Evolutionary conservation across 371 early-diverging fungal genomes (phyloP), one percentile per base, ranked within the genome.

Genomic region (Apophysomyces trapeziformis): DNA sequence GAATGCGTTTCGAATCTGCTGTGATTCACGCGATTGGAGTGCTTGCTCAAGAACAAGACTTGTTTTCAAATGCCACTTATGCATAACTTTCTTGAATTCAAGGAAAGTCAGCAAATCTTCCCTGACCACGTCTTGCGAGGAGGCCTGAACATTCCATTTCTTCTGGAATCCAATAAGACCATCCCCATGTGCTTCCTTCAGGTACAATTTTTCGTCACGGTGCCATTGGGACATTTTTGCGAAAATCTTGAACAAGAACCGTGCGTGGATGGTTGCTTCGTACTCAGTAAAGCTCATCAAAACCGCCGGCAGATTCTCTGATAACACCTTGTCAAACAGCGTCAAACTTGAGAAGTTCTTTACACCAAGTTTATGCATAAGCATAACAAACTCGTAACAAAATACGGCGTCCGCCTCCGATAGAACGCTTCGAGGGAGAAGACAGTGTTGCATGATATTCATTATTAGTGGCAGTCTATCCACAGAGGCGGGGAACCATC

Each of bases 391-490:
- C 75, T 92, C 91, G 43, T 92, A 93, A 61, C 92, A 92, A 69
- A 85, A 97, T 4, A 89, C 78, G 2, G 97, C 95, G 73, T 97
- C 96, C 0, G 86, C 74, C 14, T 87, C 88, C 1, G 95, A 94
- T 7, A 89, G 77, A 41, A 89, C 66, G 45, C 88, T 83, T n/a
- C 97, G 84, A 11, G 94, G 95, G 35, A 87, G 77, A 12, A 97
- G 62, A 68, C 96, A 95, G 73, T 90, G 83, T 67, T 96, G 93
- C 38, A 94, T 77, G 12, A 95, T 75, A 11, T 79, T 80, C 8
- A 77, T 74, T 9, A 84, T 80, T 11, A 85, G 68, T 6, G 74
- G 75, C 38, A 77, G 72, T 4, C 90, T 85, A 63, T 89, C 80
- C 46, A 77, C 80, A 1, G 75, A 73, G 39, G 72, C 77, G 6